These are phyloP conservation scores for Rossbeevera mucosa DNA, from an alignment of 768 basidiomycete species.

Conservation along the genomic window DNA sequence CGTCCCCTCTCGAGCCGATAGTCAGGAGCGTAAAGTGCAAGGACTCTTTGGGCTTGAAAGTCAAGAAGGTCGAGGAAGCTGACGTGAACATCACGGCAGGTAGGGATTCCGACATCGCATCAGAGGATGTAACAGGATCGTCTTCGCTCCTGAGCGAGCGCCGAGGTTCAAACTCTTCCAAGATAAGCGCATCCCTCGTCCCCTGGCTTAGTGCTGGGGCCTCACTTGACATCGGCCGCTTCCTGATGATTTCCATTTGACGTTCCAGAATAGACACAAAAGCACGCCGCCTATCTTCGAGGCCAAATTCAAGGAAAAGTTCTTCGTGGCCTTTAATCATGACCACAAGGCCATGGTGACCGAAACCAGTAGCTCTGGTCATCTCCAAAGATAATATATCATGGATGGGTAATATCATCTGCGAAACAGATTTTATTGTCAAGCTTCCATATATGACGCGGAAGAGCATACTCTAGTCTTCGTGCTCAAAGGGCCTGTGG, in stretches of 20 bases:
- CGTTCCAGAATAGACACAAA: conserved; percentile 72
- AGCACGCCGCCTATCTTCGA: conserved; percentile 72
- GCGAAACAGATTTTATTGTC: conserved; percentile 5
- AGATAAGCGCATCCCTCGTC: conserved; percentile 67
- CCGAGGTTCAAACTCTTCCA: conserved; percentile 78
- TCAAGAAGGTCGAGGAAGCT: conserved; percentile 92
- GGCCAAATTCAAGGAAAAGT: conserved; percentile 91
- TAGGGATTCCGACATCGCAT: conserved; percentile 61
- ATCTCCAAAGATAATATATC: conserved; percentile 84
- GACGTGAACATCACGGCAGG: conserved; percentile 97
- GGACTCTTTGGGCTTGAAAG: conserved; percentile 85
- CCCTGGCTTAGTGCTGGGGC: conserved; percentile 42
- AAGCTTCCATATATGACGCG: not conserved
- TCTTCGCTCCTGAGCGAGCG: conserved; percentile 32
- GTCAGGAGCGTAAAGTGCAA: conserved; percentile 92
- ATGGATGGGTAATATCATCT: conserved; percentile 94
- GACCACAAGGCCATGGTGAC: conserved; percentile 83
- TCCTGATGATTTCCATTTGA: conserved; percentile 72
- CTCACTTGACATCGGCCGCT: conserved; percentile 45
- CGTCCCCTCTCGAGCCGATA: conserved; percentile 94
- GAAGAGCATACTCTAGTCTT: conserved; percentile 68
- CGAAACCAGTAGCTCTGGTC: conserved; percentile 84
- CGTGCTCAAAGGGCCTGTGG: conserved; percentile 69
- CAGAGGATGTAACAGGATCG: conserved; percentile 45
- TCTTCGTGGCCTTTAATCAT: conserved; percentile 97